phyloP scores from a whole-genome alignment of 1,139 yeast genomes.

The Diutina rugosa region DNA sequence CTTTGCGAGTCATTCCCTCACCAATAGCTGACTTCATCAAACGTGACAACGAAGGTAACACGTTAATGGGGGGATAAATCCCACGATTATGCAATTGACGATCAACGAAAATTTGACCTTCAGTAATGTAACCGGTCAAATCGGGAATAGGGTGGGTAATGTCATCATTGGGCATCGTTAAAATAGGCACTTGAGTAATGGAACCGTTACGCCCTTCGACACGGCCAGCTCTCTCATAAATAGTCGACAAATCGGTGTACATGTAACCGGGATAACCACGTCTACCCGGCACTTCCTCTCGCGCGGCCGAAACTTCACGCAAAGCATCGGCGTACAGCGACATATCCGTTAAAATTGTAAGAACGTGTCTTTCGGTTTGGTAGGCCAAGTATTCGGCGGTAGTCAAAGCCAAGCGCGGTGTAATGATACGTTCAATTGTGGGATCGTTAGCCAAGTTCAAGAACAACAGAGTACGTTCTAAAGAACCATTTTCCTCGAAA shows the following conservation, averaged over 20 bases:
- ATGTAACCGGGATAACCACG: slow-evolving; percentile 99
- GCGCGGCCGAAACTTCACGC: slow-evolving; percentile 99
- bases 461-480: slow-evolving; percentile 94
- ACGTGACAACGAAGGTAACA: slow-evolving; percentile 92
- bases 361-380: slow-evolving; percentile 97
- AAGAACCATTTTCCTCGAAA: slow-evolving; percentile 96
- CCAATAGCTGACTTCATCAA: slow-evolving; percentile 99
- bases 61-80: slow-evolving; percentile 97
- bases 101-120: slow-evolving; percentile 95
- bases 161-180: slow-evolving; percentile 99
- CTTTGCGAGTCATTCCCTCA: slow-evolving; percentile 99
- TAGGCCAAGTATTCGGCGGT: slow-evolving; percentile 98
- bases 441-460: slow-evolving; percentile 98
- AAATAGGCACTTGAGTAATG: slow-evolving; percentile 94
- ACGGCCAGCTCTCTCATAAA: slow-evolving; percentile 99
- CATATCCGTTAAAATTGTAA: slow-evolving; percentile 97
- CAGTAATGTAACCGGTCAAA: slow-evolving; percentile 98
- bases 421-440: slow-evolving; percentile 96
- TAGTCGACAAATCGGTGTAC: slow-evolving; percentile 98
- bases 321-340: slow-evolving; percentile 98
- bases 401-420: slow-evolving; percentile 98
- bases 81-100: slow-evolving; percentile 95
- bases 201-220: slow-evolving; percentile 99
- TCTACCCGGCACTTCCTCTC: slow-evolving; percentile 99
- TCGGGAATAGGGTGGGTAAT: slow-evolving; percentile 99